Evolutionary conservation across 2,329 filamentous ascomycete species (phyloP).

Genomic region (Colletotrichum sp.): DNA sequence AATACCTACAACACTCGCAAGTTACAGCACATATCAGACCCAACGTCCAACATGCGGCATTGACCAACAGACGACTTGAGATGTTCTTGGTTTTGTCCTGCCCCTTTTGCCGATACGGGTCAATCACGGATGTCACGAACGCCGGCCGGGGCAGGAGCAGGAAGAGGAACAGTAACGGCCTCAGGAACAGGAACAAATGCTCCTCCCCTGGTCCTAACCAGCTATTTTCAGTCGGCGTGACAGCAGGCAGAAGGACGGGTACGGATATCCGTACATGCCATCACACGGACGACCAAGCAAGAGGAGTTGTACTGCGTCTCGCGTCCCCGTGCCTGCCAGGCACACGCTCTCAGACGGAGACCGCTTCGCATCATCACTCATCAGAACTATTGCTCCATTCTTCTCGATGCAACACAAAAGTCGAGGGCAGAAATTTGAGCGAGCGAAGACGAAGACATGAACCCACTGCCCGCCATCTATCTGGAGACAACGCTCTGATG

Average conservation of each 20-base stretch:
- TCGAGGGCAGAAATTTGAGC: constrained; percentile 4
- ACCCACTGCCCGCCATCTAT: constrained; percentile 11
- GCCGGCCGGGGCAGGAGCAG: neutral
- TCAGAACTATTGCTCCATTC: constrained; percentile 3
- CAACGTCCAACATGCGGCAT: neutral
- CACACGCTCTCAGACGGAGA: neutral
- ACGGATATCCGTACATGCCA: neutral
- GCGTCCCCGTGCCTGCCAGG: neutral
- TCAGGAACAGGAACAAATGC: neutral
- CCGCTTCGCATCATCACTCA: constrained; percentile 4
- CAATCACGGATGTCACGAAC: neutral
- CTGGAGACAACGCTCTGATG: constrained; percentile 5
- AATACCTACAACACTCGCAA: neutral
- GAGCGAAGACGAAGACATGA: neutral
- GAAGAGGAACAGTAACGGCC: neutral
- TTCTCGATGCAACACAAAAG: constrained; percentile 12
- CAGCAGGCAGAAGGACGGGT: neutral
- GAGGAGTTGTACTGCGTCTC: neutral
- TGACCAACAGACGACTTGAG: neutral
- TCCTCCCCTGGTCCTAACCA: neutral
- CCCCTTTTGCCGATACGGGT: neutral
- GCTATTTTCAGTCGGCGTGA: neutral
- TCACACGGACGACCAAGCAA: neutral
- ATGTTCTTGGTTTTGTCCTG: neutral
- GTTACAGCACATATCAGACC: neutral